Percentiles rank a stretch among this genome's conserved stretches.
Evolutionary conservation across 2,329 filamentous ascomycete species (phyloP).

Genomic region (Bertia moriformis): DNA sequence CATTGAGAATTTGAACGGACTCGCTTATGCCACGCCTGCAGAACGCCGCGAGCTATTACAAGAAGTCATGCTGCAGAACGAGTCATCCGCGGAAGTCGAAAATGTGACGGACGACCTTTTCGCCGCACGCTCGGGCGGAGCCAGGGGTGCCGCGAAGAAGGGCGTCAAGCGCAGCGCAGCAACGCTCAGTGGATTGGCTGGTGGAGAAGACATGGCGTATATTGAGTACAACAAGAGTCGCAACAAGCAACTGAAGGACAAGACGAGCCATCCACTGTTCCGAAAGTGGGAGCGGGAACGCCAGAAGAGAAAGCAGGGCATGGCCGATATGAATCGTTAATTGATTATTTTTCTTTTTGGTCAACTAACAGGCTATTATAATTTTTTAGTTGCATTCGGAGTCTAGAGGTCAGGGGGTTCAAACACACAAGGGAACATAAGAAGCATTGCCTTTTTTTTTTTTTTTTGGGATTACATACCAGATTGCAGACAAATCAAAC

Average conservation of each 20-base stretch:
- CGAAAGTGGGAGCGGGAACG: neutral
- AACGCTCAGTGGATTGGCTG: constrained; percentile 70
- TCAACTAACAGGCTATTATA: too few species aligned
- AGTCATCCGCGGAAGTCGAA: constrained; percentile 58
- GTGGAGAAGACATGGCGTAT: constrained; percentile 95
- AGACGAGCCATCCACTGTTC: constrained; percentile 18
- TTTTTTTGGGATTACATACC: too few species aligned
- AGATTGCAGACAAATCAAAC: too few species aligned
- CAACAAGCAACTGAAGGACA: constrained; percentile 54
- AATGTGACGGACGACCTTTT: constrained; percentile 27
- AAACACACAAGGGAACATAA: too few species aligned
- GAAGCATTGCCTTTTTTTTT: too few species aligned
- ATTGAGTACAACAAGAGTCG: constrained; percentile 65
- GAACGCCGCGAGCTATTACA: constrained; percentile 78
- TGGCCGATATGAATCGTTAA: neutral
- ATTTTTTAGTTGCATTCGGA: too few species aligned
- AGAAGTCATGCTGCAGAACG: constrained; percentile 78
- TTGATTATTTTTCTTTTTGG: too few species aligned
- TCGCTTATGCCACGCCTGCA: constrained; percentile 65
- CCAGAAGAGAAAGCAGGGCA: neutral
- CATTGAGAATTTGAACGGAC: constrained; percentile 67
- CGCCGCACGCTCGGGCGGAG: neutral
- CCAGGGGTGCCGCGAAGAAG: constrained; percentile 25
- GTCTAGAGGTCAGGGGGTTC: too few species aligned
- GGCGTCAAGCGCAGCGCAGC: constrained; percentile 68